Conservation (phyloP, 352 stramenopile genomes). For the Pythium myriotylum region DNA sequence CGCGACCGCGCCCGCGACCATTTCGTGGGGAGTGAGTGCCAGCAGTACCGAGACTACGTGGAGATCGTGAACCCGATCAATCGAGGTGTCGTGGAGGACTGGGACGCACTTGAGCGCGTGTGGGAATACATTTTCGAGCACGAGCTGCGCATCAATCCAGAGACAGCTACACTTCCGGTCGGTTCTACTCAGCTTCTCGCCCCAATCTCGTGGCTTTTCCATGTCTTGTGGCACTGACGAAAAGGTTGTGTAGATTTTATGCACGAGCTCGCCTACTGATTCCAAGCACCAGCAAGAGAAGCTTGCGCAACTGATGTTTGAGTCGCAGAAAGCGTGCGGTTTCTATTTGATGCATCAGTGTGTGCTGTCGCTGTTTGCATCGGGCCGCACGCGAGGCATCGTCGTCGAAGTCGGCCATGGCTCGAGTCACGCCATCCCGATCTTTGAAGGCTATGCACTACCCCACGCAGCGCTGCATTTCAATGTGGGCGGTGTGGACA, state of each 20-base stretch:
- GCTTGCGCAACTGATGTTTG: conserved; percentile 88
- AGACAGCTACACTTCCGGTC: conserved; percentile 70
- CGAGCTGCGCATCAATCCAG: conserved; percentile 75
- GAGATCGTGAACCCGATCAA: conserved; percentile 78
- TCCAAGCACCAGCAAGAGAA: conserved; percentile 73
- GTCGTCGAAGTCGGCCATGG: conserved; percentile 88
- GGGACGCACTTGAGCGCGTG: conserved; percentile 84
- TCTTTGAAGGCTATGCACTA: conserved; percentile 83
- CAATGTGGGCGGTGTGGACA: conserved; percentile 71
- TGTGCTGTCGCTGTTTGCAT: conserved; percentile 85
- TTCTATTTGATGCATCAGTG: conserved; percentile 89
- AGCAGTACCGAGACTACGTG: conserved; percentile 69
- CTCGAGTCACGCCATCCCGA: conserved; percentile 83
- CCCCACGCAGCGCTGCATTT: conserved; percentile 77
- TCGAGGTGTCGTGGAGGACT: conserved; percentile 79
- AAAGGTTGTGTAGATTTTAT: conserved; percentile 48
- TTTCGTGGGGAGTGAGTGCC: conserved; percentile 66
- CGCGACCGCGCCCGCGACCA: conserved; percentile 75
- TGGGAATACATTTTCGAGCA: conserved; percentile 86
- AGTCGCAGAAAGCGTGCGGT: conserved; percentile 76
- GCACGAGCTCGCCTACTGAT: conserved; percentile 57
- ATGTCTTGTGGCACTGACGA: not conserved
- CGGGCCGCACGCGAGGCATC: conserved; percentile 83
- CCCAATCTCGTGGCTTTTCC: no score
- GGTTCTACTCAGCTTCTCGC: no score